Evolutionary conservation across 805 yeast genomes (phyloP), one percentile per base, ranked within the genome.

Genomic region (Pichia californica): DNA sequence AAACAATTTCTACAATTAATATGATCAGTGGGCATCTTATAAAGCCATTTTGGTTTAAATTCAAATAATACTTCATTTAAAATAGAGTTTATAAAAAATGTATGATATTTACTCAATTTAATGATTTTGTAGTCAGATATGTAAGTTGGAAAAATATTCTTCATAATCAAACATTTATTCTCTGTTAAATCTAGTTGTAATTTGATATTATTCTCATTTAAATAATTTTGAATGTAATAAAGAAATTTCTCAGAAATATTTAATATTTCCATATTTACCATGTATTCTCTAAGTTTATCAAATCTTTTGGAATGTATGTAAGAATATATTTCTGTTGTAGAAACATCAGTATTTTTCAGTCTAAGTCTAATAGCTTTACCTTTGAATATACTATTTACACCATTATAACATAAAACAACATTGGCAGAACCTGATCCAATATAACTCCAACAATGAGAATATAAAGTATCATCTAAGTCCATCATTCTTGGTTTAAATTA

Each of bases 1-100:
- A 69, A 67, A 46, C 78, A 73, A 27, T 76, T 74, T 20, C 79
- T 55, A 53, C 79, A 73, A 38, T 63, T 61, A 28, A 55, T 54
- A 15, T 61, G 54, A 10, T 41, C 36, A 5, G 20, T 19, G 1
- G 58, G 60, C n/a, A 64, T 65, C 31, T 58, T 58, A 50, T 70
- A 70, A 18, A 74, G 52, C 79, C 79, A 74, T 54, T 74, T 74
- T 0, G 79, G 79, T 44, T 74, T 74, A 44, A 74, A 59, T 49
- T 74, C 79, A 43, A 74, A 62, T 51, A 36, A 18, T 5, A 50
- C 29, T 7, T 43, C 43, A 3, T 46, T 31, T 1, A 28, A 10
- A 13, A 30, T 23, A 0, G 40, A 25, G 21, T 46, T 41, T 1
- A 49, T n/a, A 37, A 52, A 55, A 15, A 61, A 45, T 3, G 40